phyloP scores from a whole-genome alignment of 768 basidiomycete species.

The Boletus barrowsii region DNA sequence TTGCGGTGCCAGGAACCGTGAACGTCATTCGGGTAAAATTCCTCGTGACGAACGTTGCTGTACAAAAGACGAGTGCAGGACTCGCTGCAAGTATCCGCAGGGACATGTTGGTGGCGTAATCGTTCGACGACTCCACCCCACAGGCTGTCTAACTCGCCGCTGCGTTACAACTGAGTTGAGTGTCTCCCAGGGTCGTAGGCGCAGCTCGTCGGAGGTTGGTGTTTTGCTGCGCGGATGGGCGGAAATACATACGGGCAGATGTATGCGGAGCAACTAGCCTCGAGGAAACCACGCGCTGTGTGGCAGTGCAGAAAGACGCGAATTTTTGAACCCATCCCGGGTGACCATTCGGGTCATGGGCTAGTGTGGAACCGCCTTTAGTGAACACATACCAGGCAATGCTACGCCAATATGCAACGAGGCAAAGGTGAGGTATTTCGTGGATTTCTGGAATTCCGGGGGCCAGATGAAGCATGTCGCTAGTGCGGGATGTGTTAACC shows the following conservation, averaged over 20 bases:
- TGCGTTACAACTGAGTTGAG: neutral
- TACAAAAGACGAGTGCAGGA: conserved; percentile 3
- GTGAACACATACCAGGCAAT: conserved; percentile 7
- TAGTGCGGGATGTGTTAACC: no score
- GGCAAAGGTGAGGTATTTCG: conserved; percentile 20
- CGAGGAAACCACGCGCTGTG: conserved; percentile 23
- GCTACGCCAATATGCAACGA: conserved; percentile 15
- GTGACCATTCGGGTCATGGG: conserved; percentile 1
- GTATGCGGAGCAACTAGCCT: conserved; percentile 18
- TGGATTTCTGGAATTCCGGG: conserved; percentile 2
- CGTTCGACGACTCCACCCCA: neutral
- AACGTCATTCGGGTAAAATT: conserved; percentile 5
- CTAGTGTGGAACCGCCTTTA: conserved; percentile 10
- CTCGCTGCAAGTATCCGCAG: neutral
- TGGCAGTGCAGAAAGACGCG: conserved; percentile 20
- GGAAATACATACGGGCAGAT: neutral
- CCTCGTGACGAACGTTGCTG: conserved; percentile 9
- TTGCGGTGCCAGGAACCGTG: conserved; percentile 19
- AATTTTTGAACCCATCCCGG: conserved; percentile 2
- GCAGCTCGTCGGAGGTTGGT: neutral
- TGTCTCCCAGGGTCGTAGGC: conserved; percentile 3
- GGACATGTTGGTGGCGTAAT: conserved; percentile 2
- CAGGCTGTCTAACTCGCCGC: neutral
- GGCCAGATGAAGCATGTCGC: neutral
- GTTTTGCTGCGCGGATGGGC: neutral